Conservation (phyloP, 257 asterid genomes). For the Haberlea rhodopensis region DNA sequence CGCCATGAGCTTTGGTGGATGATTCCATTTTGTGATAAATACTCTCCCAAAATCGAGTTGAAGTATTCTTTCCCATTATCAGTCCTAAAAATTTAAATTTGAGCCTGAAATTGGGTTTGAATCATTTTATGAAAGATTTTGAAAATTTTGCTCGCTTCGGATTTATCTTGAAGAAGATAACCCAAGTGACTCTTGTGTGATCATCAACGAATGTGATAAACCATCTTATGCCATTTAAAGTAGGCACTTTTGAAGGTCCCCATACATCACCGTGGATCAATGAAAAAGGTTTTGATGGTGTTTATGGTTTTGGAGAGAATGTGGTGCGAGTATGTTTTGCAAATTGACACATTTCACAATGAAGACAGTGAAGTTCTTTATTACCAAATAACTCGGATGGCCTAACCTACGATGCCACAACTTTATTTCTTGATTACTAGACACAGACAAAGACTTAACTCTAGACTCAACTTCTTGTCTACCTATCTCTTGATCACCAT, state of each 20-base stretch:
- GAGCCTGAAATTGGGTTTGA: neutral
- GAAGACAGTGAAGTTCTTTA: neutral
- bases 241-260: too few relatives aligned
- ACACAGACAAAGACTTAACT: neutral
- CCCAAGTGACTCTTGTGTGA: neutral
- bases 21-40: neutral
- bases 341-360: neutral
- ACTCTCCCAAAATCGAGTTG: neutral
- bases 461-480: too few relatives aligned
- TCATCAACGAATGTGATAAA: too few relatives aligned
- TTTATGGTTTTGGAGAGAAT: neutral
- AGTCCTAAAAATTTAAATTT: neutral
- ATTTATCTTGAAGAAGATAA: neutral
- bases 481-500: too few relatives aligned
- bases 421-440: neutral
- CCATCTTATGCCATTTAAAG: too few relatives aligned
- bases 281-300: too few relatives aligned
- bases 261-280: too few relatives aligned
- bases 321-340: neutral
- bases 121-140: neutral
- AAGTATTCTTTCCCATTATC: neutral
- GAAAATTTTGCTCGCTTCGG: neutral
- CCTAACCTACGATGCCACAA: neutral
- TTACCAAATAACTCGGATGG: neutral
- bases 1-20: too few relatives aligned